phyloP scores from a whole-genome alignment of 805 yeast species.

The Komagataella ulmi region DNA sequence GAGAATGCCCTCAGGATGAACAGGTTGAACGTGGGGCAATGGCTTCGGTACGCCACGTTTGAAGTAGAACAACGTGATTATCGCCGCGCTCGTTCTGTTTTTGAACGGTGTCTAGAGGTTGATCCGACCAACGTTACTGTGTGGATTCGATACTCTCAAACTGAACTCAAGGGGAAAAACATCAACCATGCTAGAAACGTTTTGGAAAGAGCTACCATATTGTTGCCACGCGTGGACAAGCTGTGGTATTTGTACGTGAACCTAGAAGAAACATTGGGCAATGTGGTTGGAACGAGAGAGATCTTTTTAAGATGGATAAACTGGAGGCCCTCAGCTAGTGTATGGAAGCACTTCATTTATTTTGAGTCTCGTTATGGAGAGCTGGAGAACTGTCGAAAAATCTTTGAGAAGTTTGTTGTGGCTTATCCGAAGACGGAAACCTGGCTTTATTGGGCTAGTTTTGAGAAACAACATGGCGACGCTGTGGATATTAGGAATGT shows the following conservation, averaged over 20 bases:
- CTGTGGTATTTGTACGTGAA: conserved; percentile 78
- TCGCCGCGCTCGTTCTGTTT: conserved; percentile 70
- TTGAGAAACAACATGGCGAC: conserved; percentile 45
- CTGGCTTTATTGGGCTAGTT: conserved; percentile 68
- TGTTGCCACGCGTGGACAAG: conserved; percentile 70
- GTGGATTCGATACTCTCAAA: conserved; percentile 75
- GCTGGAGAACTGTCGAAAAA: conserved; percentile 37
- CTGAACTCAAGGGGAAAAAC: conserved; percentile 59
- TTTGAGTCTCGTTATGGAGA: conserved; percentile 55
- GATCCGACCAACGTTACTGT: conserved; percentile 65
- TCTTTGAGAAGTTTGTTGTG: conserved; percentile 44
- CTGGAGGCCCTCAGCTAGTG: conserved; percentile 55
- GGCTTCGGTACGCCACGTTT: conserved; percentile 87
- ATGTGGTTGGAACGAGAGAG: conserved; percentile 43
- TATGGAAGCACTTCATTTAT: conserved; percentile 64
- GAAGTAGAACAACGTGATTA: conserved; percentile 73
- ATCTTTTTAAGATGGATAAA: conserved; percentile 71
- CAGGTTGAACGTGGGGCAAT: conserved; percentile 69
- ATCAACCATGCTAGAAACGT: conserved; percentile 84
- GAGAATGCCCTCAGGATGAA: conserved; percentile 84
- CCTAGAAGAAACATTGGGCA: conserved; percentile 67
- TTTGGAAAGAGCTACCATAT: conserved; percentile 61
- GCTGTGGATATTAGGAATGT: conserved; percentile 41
- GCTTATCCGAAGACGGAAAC: conserved; percentile 37
- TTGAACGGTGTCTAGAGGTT: conserved; percentile 76